Base-by-base conservation (phyloP, 768 basidiomycete genomes). In the Leccinum boreale region DNA sequence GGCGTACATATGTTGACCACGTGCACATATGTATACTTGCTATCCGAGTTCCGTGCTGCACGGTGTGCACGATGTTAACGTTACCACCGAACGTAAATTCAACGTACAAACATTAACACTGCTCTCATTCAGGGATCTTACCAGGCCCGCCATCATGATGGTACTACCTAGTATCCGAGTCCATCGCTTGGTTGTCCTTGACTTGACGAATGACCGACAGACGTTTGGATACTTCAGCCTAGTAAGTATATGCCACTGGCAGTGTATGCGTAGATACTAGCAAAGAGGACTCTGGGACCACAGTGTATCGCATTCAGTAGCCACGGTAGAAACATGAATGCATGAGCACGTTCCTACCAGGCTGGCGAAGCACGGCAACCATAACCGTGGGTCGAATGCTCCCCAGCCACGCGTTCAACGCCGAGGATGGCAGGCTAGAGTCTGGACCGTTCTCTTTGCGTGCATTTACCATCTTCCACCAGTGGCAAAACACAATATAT, bases 331-430 rank as follows among this genome's bases (percentile, higher is more conserved):
- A 55, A 59, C 47, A 11, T 19, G 42, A 19, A 44, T 44, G 11
- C 35, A 42, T 39, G 44, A 15, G 48, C 65, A 63, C 64, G 63
- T 58, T 64, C 19, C 55, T 42, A n/a, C 58, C 58, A 58, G 53
- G 33, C 28, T 23, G 15, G 50, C 53, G 44, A 51, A 56, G 33
- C 56, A 26, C 48, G 53, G 51, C 55, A 55, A 29, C 24, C 21
- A 49, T 29, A 39, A 21, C 28, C 57, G 66, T 65, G 66, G 62
- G 64, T 62, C 56, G 23, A 10, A 60, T 56, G 50, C 52, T 26
- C 15, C 48, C 35, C 7, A 49, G 31, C 49, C 56, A 46, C 56
- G 56, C 62, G 52, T 53, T 52, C 67, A 66, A 67, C 39, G 62
- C 65, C 65, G 65, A 65, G 53, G 60, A 61, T 52, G 56, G 42